phyloP scores from a whole-genome alignment of 176 grass and related monocot species.

The Bonia amplexicaulis region DNA sequence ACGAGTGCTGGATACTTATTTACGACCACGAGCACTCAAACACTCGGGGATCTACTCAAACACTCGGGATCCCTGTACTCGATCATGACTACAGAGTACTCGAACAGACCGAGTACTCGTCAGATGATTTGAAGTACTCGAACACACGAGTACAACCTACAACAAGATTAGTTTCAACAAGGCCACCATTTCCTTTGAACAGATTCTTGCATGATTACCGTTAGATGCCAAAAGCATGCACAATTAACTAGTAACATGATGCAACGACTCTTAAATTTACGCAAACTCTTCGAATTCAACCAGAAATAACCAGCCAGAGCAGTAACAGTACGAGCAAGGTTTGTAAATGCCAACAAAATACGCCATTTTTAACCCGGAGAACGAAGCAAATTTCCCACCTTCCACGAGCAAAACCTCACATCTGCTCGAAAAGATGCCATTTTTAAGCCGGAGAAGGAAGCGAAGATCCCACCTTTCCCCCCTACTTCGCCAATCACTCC shows the following conservation, averaged over 20 bases:
- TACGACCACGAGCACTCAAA: too few relatives aligned
- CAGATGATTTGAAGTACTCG: too few relatives aligned
- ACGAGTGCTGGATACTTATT: too few relatives aligned
- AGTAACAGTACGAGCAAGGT: background rate
- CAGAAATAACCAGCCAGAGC: background rate
- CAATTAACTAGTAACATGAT: background rate
- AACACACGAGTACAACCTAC: too few relatives aligned
- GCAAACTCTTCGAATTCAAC: background rate
- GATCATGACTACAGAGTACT: too few relatives aligned
- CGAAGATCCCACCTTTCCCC: background rate
- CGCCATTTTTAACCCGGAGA: background rate
- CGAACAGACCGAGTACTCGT: too few relatives aligned
- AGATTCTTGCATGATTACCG: background rate
- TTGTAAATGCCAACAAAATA: background rate
- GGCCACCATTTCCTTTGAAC: background rate
- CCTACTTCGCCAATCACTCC: background rate
- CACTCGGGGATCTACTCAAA: too few relatives aligned
- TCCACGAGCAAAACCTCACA: background rate
- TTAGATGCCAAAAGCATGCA: background rate
- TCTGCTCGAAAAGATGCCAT: slow-evolving; percentile 9
- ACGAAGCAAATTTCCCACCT: background rate
- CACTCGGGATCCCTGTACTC: too few relatives aligned
- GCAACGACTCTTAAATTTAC: background rate
- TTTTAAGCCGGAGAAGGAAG: background rate
- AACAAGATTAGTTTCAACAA: too few relatives aligned